Base-by-base conservation (phyloP, 768 basidiomycete species). In the Melanogaster broomeanus region DNA sequence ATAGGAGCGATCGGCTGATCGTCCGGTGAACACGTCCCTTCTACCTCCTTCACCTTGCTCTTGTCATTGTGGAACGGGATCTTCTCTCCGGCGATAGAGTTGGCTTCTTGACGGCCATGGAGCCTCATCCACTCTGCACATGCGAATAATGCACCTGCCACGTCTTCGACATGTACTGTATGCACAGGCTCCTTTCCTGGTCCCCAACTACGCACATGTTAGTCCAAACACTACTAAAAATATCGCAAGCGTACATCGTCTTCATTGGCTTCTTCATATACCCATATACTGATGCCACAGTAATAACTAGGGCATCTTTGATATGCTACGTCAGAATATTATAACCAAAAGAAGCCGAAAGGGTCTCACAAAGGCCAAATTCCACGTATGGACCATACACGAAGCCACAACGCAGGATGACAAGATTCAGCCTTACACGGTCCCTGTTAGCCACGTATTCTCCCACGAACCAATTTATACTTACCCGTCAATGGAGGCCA, bases 211-310 rank as follows among this genome's bases (percentile, higher is more conserved):
- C 1, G 46, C 10, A 31, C 6, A 30, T 34, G 42, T 70, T 31
- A 62, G 31, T 52, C 15, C 16, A 30, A 31, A 21, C 31, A 18
- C 42, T 11, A 22, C 28, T 19, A 37, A 60, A 38, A 12, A 35
- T n/a, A 18, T 37, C 46, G 18, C 30, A 53, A 28, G 60, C 85
- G 58, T 60, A 92, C 89, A 93, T 75, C 10, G 84, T 87, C 66
- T 89, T 91, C 85, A 94, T 89, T 1, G 90, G 88, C 58, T 88
- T 85, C 64, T 90, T 82, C 67, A 90, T 74, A 63, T 88, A 83
- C 6, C 88, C 88, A 66, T 93, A 93, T 25, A 93, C 84, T 12
- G 88, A 80, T 10, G 83, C 87, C 12, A 92, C 84, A 1, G 85
- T 86, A 40, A 90, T 83, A 37, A 81, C 83, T 10, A 85, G 78